Base-by-base conservation (phyloP, 192 early-diverging fungal species). In the Backusella tarrabulga region DNA sequence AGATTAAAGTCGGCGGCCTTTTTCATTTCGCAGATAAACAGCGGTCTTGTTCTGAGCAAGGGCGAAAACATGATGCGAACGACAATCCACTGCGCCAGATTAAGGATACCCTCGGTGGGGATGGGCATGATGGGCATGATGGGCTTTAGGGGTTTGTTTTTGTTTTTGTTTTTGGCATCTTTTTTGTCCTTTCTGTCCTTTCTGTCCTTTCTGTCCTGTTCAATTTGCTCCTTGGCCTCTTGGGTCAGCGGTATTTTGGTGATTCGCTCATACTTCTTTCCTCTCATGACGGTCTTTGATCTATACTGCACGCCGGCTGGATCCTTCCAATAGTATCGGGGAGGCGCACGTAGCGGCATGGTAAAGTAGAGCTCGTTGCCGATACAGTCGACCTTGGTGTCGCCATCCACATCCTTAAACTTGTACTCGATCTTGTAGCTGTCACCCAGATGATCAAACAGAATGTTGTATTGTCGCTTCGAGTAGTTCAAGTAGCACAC, bases 61-160 rank as follows among this genome's bases (percentile, higher is more conserved):
- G 40, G 34, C 0, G 41, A 63, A 17, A 83, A 72, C 0, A 12
- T 68, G 8, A 88, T 34, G 1, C 85, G 78, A 50, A 83, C 81
- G 0, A 86, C 84, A 12, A 77, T 78, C 86, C 87, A 88, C n/a
- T 79, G 67, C 1, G 85, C 85, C 0, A 90, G 40, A n/a, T 83
- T 75, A 4, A 86, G 67, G 34, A 46, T 68, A 15, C 78, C 73
- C 4, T 68, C 69, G 0, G 77, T 72, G 0, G 79, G 60, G 70
- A 78, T 79, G 2, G 81, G 83, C 36, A 79, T 71, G 0, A 82
- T n/a, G n/a, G n/a, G n/a, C n/a, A n/a, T 32, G 32, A 32, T 56
- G n/a, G 83, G 79, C 3, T 52, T 40, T 34, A 63, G 21, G 6
- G 19, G 17, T 19, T 76, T 14, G 72, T n/a, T 75, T 60, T n/a